phyloP scores from a whole-genome alignment of 768 basidiomycete genomes.

The Suillus tomentosus region DNA sequence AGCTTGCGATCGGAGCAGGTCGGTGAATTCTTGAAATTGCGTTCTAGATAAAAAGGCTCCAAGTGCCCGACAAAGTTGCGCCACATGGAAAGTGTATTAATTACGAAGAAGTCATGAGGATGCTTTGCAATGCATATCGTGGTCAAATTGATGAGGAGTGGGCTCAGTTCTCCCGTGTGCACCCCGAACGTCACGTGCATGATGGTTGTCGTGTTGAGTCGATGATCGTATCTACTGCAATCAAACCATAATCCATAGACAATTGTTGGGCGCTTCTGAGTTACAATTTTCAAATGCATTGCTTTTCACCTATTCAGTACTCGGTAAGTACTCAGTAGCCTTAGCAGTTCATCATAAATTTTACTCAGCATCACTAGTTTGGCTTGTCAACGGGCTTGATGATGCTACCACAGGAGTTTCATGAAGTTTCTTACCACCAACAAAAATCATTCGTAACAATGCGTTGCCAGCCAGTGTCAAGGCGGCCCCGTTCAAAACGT shows the following conservation, averaged over 20 bases:
- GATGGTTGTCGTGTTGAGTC: not conserved
- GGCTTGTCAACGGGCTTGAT: not conserved
- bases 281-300: not conserved
- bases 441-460: not conserved
- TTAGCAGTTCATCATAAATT: not conserved
- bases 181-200: not conserved
- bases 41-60: conserved; percentile 55
- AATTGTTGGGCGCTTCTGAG: not conserved
- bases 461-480: not conserved
- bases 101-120: conserved; percentile 50
- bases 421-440: not conserved
- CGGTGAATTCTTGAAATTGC: conserved; percentile 19
- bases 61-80: conserved; percentile 65
- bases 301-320: not conserved
- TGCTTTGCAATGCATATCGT: conserved; percentile 50
- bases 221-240: too few relatives aligned
- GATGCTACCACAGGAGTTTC: not conserved
- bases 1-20: not conserved
- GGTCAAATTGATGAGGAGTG: conserved; percentile 52
- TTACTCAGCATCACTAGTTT: not conserved
- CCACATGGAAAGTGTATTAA: conserved; percentile 51
- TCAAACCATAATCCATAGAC: too few relatives aligned
- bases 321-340: not conserved
- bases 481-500: not conserved
- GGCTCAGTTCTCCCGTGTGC: conserved; percentile 26